Evolutionary conservation across 2,329 filamentous ascomycete species (phyloP), one percentile per base, ranked within the genome.

Genomic region (Colletotrichum brevisporum): DNA sequence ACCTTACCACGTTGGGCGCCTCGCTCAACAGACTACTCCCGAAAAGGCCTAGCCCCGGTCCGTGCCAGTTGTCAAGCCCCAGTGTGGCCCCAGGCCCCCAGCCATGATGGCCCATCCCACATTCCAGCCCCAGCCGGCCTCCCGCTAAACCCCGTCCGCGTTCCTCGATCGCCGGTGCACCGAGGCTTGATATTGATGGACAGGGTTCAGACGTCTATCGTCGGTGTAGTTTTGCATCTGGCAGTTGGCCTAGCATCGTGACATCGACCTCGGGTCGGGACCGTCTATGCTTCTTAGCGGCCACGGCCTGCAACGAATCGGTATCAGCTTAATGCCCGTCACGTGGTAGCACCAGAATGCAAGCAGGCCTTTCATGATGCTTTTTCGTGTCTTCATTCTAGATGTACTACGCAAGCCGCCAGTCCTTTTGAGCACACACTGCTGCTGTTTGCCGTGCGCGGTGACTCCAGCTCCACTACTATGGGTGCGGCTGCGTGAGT

Each of bases 321-420:
- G 31, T 6, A 36, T 36, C 31, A 36, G 31, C 9, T 36, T 36
- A 21, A 31, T 21, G 10, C 4, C 1, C 24, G 15, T 52, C 50
- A 27, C 26, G 27, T 26, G 26, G 43, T 16, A 26, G 21, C 26
- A 48, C 26, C 43, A 36, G 39, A 21, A 41, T 21, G 15, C 6
- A 50, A 51, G 15, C 50, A 61, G 41, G 24, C 41, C 62, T 39
- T 36, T 68, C 53, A 41, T 52, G 18, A 66, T 69, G 36, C 43
- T 47, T 66, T 66, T 69, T 69, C 66, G 36, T 69, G 62, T 66
- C 66, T 60, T 69, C 66, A 69, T 69, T 69, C 66, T 69, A 69
- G 62, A 47, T 66, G 52, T 69, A 59, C 66, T 69, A 59, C 66
- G 66, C 48, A 26, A 69, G 66, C 62, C 66, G 55, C 62, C 50